Evolutionary conservation across 768 basidiomycete genomes (phyloP).

Genomic region (Nidularia pulvinata): DNA sequence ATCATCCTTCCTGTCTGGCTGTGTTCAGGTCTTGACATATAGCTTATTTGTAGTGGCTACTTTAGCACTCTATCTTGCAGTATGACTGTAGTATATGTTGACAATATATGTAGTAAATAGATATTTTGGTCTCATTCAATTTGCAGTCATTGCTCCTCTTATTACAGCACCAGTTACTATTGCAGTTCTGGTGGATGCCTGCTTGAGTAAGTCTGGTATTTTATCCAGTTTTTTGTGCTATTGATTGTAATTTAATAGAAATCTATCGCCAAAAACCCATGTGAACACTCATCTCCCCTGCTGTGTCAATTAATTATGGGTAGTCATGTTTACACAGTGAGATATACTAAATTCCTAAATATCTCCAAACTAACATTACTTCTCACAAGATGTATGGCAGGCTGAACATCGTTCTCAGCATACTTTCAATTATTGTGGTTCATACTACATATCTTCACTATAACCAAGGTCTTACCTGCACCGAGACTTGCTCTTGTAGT

Average conservation of each 20-base stretch:
- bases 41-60: neutral
- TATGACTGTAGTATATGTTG: slow-evolving; percentile 7
- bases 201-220: slow-evolving; percentile 8
- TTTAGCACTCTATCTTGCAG: no score
- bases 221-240: neutral
- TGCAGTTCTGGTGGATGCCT: slow-evolving; percentile 9
- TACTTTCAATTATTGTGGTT: slow-evolving; percentile 12
- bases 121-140: slow-evolving; percentile 18
- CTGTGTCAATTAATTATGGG: slow-evolving; percentile 20
- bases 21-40: no score
- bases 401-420: slow-evolving; percentile 7
- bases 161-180: slow-evolving; percentile 12
- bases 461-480: slow-evolving; percentile 12
- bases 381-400: slow-evolving; percentile 11
- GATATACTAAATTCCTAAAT: neutral
- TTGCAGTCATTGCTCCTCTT: slow-evolving; percentile 8
- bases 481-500: slow-evolving; percentile 8
- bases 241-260: slow-evolving; percentile 5
- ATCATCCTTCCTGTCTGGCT: no score
- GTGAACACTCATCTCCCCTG: slow-evolving; percentile 17
- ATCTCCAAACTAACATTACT: neutral
- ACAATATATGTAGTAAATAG: slow-evolving; percentile 15
- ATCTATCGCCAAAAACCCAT: slow-evolving; percentile 19
- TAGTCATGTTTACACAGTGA: slow-evolving; percentile 18
- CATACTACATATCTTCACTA: slow-evolving; percentile 9